Conservation (phyloP, 1,284 basidiomycete genomes). For the Leccinum pachyderme region DNA sequence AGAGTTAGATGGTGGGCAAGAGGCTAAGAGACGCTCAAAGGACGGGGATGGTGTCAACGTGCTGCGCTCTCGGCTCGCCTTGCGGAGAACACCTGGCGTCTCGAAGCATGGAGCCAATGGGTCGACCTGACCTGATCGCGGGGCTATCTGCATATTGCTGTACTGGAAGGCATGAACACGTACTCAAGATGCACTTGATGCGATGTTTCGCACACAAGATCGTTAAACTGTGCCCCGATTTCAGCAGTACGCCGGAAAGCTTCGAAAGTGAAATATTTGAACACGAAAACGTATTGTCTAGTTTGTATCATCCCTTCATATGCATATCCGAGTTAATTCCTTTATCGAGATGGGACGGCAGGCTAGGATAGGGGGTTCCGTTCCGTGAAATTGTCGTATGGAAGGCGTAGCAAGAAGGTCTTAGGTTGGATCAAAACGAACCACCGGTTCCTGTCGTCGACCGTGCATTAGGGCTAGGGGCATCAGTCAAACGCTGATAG, state of each 20-base stretch:
- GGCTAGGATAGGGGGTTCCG: conserved; percentile 4
- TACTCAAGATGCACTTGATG: not conserved
- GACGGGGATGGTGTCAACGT: conserved; percentile 9
- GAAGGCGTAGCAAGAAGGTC: not conserved
- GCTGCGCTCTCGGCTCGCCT: not conserved
- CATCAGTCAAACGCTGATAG: not conserved
- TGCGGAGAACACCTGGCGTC: conserved; percentile 7
- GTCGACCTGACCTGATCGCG: not conserved
- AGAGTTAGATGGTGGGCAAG: conserved; percentile 1
- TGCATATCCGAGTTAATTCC: not conserved
- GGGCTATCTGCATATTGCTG: not conserved
- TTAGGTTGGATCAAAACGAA: conserved; percentile 13
- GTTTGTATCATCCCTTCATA: not conserved
- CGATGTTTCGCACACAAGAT: not conserved
- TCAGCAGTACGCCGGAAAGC: not conserved
- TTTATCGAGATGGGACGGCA: not conserved
- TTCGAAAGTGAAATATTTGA: not conserved
- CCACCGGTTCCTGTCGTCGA: not conserved
- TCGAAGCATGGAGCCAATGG: conserved; percentile 6
- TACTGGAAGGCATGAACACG: not conserved
- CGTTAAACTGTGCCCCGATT: not conserved
- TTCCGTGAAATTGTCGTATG: conserved; percentile 1
- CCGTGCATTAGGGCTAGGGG: not conserved
- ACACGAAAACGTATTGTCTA: not conserved
- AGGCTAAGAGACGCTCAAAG: not conserved